These are phyloP conservation scores for Tolypocladium ovalisporum DNA, from an alignment of 2,329 filamentous ascomycete genomes.

Conservation along the genomic window DNA sequence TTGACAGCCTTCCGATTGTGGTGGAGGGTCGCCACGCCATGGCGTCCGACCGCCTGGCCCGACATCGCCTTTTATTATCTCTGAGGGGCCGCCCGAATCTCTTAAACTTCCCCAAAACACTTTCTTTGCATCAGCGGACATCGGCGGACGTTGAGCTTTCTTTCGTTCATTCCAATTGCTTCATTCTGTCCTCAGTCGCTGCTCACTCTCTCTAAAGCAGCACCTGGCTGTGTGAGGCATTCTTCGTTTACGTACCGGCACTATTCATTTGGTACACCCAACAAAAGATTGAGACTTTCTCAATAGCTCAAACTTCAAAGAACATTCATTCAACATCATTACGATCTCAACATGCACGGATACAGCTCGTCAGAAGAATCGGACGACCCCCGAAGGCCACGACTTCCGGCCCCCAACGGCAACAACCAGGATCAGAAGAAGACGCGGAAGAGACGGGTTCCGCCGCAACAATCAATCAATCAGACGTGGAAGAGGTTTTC, in stretches of 20 bases:
- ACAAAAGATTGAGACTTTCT: background rate
- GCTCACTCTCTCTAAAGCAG: background rate
- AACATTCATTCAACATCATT: background rate
- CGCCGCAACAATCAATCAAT: conserved; percentile 56
- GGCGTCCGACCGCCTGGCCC: background rate
- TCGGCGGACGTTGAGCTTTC: background rate
- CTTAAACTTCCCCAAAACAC: background rate
- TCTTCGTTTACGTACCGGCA: background rate
- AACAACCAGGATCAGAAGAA: conserved; percentile 33
- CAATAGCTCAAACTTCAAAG: background rate
- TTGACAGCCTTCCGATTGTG: background rate
- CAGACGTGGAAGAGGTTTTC: conserved; percentile 54
- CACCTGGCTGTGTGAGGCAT: background rate
- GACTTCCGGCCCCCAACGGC: conserved; percentile 20
- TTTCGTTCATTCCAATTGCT: background rate
- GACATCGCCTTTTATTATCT: background rate
- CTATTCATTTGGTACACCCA: background rate
- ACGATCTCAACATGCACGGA: conserved; percentile 23
- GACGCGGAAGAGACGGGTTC: conserved; percentile 46
- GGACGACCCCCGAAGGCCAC: conserved; percentile 31
- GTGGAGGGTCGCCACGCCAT: background rate
- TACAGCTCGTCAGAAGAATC: conserved; percentile 41
- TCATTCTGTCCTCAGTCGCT: background rate
- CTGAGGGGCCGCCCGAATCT: background rate
- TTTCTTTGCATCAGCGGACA: background rate